These are phyloP conservation scores for Saccharomyces hybrid DNA, from an alignment of 1,139 yeast genomes.

Conservation along the genomic window DNA sequence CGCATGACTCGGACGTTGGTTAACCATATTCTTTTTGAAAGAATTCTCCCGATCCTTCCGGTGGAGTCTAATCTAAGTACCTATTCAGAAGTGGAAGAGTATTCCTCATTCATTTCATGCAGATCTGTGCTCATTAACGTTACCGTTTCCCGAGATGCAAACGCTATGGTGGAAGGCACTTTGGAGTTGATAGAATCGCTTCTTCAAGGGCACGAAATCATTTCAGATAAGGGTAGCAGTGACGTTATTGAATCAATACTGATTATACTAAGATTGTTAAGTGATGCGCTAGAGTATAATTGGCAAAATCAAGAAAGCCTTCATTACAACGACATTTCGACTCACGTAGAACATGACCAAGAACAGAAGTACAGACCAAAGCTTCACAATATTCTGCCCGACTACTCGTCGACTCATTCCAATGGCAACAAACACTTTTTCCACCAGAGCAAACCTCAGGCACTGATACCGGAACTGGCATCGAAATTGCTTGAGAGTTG, in stretches of 20 bases:
- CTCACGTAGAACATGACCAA: slow-evolving; percentile 5
- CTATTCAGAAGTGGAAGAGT: slow-evolving; percentile 25
- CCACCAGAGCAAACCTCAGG: slow-evolving; percentile 20
- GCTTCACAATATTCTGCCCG: slow-evolving; percentile 17
- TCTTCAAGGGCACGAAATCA: slow-evolving; percentile 15
- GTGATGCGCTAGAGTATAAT: slow-evolving; percentile 24
- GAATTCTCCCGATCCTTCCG: slow-evolving; percentile 21
- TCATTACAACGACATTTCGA: slow-evolving; percentile 3
- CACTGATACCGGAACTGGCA: slow-evolving; percentile 18
- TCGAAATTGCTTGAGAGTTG: slow-evolving; percentile 16
- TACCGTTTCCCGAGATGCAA: slow-evolving; percentile 23
- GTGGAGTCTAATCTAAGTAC: slow-evolving; percentile 17
- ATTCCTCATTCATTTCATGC: slow-evolving; percentile 21
- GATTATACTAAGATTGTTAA: slow-evolving; percentile 23
- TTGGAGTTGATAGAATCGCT: slow-evolving; percentile 19
- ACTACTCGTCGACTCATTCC: slow-evolving; percentile 18
- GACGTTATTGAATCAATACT: slow-evolving; percentile 22
- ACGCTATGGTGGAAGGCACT: slow-evolving; percentile 16
- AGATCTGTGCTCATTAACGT: slow-evolving; percentile 25
- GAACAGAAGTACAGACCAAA: slow-evolving; percentile 12
- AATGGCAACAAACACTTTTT: slow-evolving; percentile 15
- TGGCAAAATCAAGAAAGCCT: slow-evolving; percentile 16
- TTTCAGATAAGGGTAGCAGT: slow-evolving; percentile 10
- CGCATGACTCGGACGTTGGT: slow-evolving; percentile 13
- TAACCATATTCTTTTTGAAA: slow-evolving; percentile 19